Evolutionary conservation across 768 basidiomycete species (phyloP), one percentile per base, ranked within the genome.

Genomic region (Mycena epipterygia): DNA sequence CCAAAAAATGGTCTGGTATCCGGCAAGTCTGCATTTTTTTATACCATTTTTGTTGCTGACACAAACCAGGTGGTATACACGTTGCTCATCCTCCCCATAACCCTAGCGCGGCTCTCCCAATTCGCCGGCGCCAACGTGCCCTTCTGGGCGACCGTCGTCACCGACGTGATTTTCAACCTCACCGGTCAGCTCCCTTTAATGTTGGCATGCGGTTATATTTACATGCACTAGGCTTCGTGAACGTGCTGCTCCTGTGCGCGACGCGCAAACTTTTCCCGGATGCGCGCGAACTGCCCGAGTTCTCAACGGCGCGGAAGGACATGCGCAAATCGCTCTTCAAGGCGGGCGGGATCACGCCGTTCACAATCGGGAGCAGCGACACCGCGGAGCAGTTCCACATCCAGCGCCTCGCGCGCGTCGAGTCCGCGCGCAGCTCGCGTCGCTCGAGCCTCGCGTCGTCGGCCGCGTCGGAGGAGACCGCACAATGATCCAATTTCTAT

Each of bases 111-210:
- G 25, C 68, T 82, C 14, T 67, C 72, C 25, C 70, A 76, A 37
- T 76, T 78, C 60, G 70, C 76, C 16, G 80, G 80, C 19, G 58
- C 55, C 30, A 52, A 71, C 19, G 76, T 80, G 0, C 78, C 80
- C 5, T 77, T 78, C 57, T 74, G 73, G 68, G 73, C 73, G 13
- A 76, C 70, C 8, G 60, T 77, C 3, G 32, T 77, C 3, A 65
- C 76, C 12, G 78, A 72, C 41, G 65, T 78, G 8, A 64, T 80
- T 19, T 80, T 78, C 73, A 81, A 81, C 60, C 72, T 80, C 27
- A 78, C 76, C n/a, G 80, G 80, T 79, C 49, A 30, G 78, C 42
- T 17, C n/a, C 3, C 9, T 32, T 52, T n/a, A 17, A 17, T 21
- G 35, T 52, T 25, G 51, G 29, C 23, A 23, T 7, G 16, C 8